phyloP scores from a whole-genome alignment of 2,329 filamentous ascomycete species.

The Trichophyton rubrum region DNA sequence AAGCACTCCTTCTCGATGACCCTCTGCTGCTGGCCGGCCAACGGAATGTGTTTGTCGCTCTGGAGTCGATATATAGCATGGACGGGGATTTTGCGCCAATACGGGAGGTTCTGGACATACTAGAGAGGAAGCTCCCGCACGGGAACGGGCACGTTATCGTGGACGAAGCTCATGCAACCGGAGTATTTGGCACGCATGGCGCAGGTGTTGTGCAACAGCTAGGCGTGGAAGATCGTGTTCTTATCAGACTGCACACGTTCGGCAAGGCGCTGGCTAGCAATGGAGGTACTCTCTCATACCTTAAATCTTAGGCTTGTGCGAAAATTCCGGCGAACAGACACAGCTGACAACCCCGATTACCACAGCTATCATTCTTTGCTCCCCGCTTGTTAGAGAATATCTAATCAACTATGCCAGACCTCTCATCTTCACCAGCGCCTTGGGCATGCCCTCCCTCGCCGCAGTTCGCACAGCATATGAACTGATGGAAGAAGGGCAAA shows the following conservation, averaged over 20 bases:
- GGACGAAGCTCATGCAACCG: slow-evolving; percentile 45
- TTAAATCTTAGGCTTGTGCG: background rate
- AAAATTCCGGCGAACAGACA: slow-evolving; percentile 1
- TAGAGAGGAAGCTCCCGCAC: slow-evolving; percentile 43
- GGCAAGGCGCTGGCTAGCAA: slow-evolving; percentile 47
- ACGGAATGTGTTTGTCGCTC: slow-evolving; percentile 51
- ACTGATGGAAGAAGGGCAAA: slow-evolving; percentile 41
- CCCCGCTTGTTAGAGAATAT: slow-evolving; percentile 46
- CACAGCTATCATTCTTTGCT: slow-evolving; percentile 51
- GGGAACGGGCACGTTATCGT: slow-evolving; percentile 46
- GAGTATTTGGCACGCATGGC: slow-evolving; percentile 39
- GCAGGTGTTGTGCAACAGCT: slow-evolving; percentile 39
- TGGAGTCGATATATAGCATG: slow-evolving; percentile 71
- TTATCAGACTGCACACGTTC: slow-evolving; percentile 41
- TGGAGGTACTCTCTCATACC: slow-evolving; percentile 46
- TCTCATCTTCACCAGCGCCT: slow-evolving; percentile 61
- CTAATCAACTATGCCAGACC: slow-evolving; percentile 65
- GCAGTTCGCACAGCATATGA: slow-evolving; percentile 48
- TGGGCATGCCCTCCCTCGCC: slow-evolving; percentile 49
- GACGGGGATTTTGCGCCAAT: slow-evolving; percentile 63
- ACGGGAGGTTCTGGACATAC: slow-evolving; percentile 44
- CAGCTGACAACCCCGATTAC: slow-evolving; percentile 5
- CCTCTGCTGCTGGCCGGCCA: slow-evolving; percentile 25
- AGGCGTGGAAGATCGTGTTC: slow-evolving; percentile 40
- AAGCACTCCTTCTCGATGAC: slow-evolving; percentile 21